A percentile compares a stretch with the other conserved stretches of the same genome.
These are phyloP conservation scores for Entelexis sorbosivorans DNA, from an alignment of 1,139 yeast genomes.

Conservation along the genomic window DNA sequence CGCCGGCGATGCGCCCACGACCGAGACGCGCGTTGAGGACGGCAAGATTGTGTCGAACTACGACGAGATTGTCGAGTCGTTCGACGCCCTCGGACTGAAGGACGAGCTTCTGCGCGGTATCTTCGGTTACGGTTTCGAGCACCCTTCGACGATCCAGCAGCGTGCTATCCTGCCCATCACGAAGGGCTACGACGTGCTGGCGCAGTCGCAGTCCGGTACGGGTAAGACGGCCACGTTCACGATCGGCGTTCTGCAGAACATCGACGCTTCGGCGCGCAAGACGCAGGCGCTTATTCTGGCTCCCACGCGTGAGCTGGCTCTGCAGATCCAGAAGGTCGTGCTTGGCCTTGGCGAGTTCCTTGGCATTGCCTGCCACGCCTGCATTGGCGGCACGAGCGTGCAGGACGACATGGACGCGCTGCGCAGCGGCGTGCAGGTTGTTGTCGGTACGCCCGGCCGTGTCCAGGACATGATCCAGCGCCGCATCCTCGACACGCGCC, in stretches of 20 bases:
- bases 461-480: conserved; percentile 95
- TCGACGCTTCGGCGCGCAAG: conserved; percentile 41
- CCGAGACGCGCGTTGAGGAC: conserved; percentile 13
- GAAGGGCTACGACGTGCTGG: conserved; percentile 93
- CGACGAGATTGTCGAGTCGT: conserved; percentile 81
- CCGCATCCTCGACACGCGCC: conserved; percentile 78
- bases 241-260: conserved; percentile 90
- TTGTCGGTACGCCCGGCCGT: conserved; percentile 99
- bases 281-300: conserved; percentile 83
- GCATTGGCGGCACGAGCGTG: conserved; percentile 96
- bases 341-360: conserved; percentile 88
- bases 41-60: conserved; percentile 75
- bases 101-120: conserved; percentile 42
- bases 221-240: conserved; percentile 99
- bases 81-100: conserved; percentile 37
- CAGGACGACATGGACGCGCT: conserved; percentile 87
- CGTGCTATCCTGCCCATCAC: conserved; percentile 96
- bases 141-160: conserved; percentile 95
- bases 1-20: conserved; percentile 2
- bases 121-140: conserved; percentile 95
- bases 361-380: conserved; percentile 91
- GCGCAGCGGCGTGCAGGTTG: conserved; percentile 87
- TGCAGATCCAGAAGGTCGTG: conserved; percentile 95
- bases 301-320: conserved; percentile 97
- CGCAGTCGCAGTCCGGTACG: conserved; percentile 99